A percentile compares a stretch with the other conserved stretches of the same genome.
phyloP scores from a whole-genome alignment of 202 grass and related monocot species.

The Setaria italica region DNA sequence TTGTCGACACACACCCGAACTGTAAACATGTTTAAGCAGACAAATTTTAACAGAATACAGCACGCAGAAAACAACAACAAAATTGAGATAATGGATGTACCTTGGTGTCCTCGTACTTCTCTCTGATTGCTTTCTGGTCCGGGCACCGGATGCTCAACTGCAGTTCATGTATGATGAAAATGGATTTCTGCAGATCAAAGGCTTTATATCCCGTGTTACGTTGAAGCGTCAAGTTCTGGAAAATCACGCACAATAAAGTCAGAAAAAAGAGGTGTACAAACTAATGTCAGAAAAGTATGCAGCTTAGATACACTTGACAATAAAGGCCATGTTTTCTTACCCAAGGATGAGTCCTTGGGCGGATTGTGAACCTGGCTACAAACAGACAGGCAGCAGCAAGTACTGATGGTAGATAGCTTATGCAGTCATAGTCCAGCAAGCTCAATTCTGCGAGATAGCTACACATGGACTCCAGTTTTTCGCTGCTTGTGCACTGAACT shows the following conservation, averaged over 20 bases:
- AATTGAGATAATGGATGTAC: not conserved
- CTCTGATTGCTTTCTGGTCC: constrained; percentile 11
- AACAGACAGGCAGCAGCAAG: constrained; percentile 64
- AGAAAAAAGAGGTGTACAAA: constrained; percentile 23
- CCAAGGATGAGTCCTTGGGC: constrained; percentile 57
- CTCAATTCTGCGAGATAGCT: constrained; percentile 69
- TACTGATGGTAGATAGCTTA: constrained; percentile 58
- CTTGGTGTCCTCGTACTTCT: constrained; percentile 20
- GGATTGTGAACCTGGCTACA: constrained; percentile 57
- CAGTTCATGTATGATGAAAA: constrained; percentile 49
- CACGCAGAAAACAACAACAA: not conserved
- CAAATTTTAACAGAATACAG: not conserved
- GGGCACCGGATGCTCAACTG: constrained; percentile 33
- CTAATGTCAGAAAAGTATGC: not conserved
- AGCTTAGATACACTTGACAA: not conserved
- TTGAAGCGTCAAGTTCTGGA: constrained; percentile 55
- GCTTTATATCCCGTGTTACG: constrained; percentile 45
- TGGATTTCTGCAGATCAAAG: constrained; percentile 45
- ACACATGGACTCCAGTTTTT: constrained; percentile 46
- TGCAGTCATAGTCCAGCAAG: constrained; percentile 58
- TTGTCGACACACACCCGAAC: constrained; percentile 37
- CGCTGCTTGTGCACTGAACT: constrained; percentile 21
- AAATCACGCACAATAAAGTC: constrained; percentile 19
- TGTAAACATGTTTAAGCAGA: constrained; percentile 33
- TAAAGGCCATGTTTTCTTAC: constrained; percentile 33